Percentiles rank a stretch among this genome's conserved stretches.
phyloP scores from a whole-genome alignment of 805 yeast species.

The Metschnikowia anglica region DNA sequence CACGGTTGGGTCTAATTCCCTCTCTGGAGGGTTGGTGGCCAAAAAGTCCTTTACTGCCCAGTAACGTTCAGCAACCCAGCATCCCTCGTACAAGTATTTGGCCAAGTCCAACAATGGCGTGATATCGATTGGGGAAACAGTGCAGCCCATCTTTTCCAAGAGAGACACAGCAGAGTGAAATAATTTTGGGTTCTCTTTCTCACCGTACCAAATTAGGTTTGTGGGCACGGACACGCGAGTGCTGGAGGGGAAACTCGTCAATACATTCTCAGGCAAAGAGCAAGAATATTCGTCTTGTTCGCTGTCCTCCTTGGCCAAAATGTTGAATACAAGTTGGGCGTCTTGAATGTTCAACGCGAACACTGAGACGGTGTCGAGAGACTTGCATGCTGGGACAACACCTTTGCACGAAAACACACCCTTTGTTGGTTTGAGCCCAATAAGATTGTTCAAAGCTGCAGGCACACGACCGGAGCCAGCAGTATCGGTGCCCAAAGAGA shows the following conservation, averaged over 20 bases:
- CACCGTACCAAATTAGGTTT: slow-evolving; percentile 76
- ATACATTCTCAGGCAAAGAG: slow-evolving; percentile 64
- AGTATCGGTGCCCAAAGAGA: slow-evolving; percentile 92
- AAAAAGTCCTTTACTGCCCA: slow-evolving; percentile 77
- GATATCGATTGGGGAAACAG: slow-evolving; percentile 65
- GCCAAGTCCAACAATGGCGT: slow-evolving; percentile 78
- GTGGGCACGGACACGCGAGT: slow-evolving; percentile 79
- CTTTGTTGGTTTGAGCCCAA: slow-evolving; percentile 90
- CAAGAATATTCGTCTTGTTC: slow-evolving; percentile 79
- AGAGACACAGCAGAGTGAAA: slow-evolving; percentile 60
- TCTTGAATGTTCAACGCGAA: slow-evolving; percentile 76
- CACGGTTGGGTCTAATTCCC: slow-evolving; percentile 83
- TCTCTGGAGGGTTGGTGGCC: slow-evolving; percentile 64
- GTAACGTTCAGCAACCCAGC: slow-evolving; percentile 98
- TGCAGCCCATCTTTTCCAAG: slow-evolving; percentile 46
- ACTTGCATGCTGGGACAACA: slow-evolving; percentile 96
- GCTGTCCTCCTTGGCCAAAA: slow-evolving; percentile 70
- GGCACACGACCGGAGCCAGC: slow-evolving; percentile 99
- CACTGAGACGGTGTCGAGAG: slow-evolving; percentile 88
- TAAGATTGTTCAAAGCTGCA: slow-evolving; percentile 86
- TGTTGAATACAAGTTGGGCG: slow-evolving; percentile 73
- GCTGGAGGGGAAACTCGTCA: slow-evolving; percentile 52
- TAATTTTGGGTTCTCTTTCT: slow-evolving; percentile 69
- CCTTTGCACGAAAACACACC: slow-evolving; percentile 87
- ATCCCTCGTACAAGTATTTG: slow-evolving; percentile 87